Percentiles rank a stretch among this genome's conserved stretches.
These are phyloP conservation scores for Tuber melanosporum DNA, from an alignment of 495 filamentous ascomycete species.

Conservation along the genomic window DNA sequence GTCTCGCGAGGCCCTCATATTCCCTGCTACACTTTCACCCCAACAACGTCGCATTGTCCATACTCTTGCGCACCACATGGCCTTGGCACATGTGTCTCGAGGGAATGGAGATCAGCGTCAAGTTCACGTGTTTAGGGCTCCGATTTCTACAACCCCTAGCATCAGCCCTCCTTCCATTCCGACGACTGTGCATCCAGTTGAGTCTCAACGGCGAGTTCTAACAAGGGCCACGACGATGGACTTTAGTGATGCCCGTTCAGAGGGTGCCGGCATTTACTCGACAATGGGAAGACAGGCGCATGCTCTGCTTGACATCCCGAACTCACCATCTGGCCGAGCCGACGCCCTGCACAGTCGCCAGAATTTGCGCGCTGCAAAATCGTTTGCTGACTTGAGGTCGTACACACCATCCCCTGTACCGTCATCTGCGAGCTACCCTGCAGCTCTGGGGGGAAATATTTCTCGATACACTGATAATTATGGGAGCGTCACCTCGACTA, in stretches of 20 bases:
- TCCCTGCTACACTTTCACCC: conserved; percentile 71
- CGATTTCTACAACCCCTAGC: conserved; percentile 44
- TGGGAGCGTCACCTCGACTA: conserved; percentile 58
- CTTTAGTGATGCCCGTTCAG: conserved; percentile 80
- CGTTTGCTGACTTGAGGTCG: conserved; percentile 88
- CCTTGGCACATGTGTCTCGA: conserved; percentile 77
- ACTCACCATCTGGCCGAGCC: conserved; percentile 63
- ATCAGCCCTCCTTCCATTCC: conserved; percentile 61
- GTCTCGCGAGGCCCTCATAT: conserved; percentile 69
- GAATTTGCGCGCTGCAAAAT: conserved; percentile 91
- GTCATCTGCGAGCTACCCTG: conserved; percentile 81
- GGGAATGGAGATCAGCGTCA: conserved; percentile 79
- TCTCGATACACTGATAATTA: conserved; percentile 61
- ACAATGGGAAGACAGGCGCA: conserved; percentile 68
- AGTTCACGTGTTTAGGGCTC: conserved; percentile 74
- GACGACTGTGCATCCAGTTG: conserved; percentile 58
- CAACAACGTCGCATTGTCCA: conserved; percentile 82
- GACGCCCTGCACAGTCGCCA: conserved; percentile 52
- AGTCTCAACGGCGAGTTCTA: conserved; percentile 69
- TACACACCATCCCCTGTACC: conserved; percentile 91
- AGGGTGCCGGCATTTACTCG: conserved; percentile 61
- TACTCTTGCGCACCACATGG: conserved; percentile 91
- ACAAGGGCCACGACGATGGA: conserved; percentile 97
- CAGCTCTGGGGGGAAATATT: conserved; percentile 58
- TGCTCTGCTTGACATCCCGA: conserved; percentile 73